A percentile compares a stretch with the other conserved stretches of the same genome.
These are phyloP conservation scores for Tilletia caries DNA, from an alignment of 1,284 basidiomycete species.

Conservation along the genomic window DNA sequence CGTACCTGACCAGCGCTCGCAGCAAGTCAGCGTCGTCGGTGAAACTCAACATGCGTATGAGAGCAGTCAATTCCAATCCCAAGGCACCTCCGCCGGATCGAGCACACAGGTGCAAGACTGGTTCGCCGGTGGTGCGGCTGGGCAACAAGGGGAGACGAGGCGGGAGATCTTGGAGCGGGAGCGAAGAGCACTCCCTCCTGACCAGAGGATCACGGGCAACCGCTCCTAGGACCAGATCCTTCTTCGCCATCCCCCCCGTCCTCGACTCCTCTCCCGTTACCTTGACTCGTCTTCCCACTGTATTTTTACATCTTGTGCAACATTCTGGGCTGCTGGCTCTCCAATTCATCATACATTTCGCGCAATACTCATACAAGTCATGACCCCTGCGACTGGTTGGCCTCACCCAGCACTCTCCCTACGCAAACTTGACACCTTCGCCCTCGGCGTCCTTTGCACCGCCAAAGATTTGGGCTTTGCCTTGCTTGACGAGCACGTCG, in stretches of 20 bases:
- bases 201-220: not conserved
- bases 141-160: not conserved
- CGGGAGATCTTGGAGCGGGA: not conserved
- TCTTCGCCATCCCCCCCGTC: too few relatives aligned
- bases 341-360: too few relatives aligned
- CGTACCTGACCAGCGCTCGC: not conserved
- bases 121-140: not conserved
- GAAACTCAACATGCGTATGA: not conserved
- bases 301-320: not conserved
- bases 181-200: not conserved
- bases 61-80: not conserved
- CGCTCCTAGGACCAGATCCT: too few relatives aligned
- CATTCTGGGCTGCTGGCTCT: too few relatives aligned
- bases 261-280: not conserved
- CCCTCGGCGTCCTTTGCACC: slow-evolving; percentile 54
- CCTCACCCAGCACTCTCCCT: too few relatives aligned
- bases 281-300: not conserved
- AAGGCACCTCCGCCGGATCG: not conserved
- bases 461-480: slow-evolving; percentile 59
- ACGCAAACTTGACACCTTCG: slow-evolving; percentile 59
- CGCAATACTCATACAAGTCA: too few relatives aligned
- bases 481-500: slow-evolving; percentile 57
- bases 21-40: not conserved
- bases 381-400: too few relatives aligned
- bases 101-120: not conserved